phyloP scores from a whole-genome alignment of 352 stramenopile genomes.

The Globisporangium spiculum region DNA sequence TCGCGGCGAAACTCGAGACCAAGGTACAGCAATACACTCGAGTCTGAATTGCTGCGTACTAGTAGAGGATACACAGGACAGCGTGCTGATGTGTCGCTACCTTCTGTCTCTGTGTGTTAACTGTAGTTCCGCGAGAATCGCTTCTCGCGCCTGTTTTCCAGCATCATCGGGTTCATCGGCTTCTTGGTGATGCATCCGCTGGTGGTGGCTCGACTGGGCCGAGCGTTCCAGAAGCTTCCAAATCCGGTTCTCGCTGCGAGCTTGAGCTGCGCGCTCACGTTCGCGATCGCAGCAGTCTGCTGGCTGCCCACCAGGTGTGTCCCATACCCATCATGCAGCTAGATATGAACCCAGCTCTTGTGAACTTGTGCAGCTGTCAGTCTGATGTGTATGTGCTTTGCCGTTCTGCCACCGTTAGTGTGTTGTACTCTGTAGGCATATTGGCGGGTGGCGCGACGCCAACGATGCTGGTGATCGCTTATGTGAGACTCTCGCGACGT shows the following conservation, averaged over 20 bases:
- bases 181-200: constrained; percentile 58
- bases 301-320: constrained; percentile 57
- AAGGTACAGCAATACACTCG: constrained; percentile 29
- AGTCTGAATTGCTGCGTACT: neutral
- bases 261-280: constrained; percentile 48
- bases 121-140: constrained; percentile 54
- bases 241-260: constrained; percentile 43
- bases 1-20: constrained; percentile 37
- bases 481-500: constrained; percentile 19
- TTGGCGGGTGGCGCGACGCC: constrained; percentile 30
- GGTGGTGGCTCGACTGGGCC: constrained; percentile 26
- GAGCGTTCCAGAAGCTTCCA: constrained; percentile 31
- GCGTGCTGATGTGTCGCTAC: neutral
- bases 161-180: constrained; percentile 61
- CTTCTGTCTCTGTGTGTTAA: neutral
- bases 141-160: constrained; percentile 62
- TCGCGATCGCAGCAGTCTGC: constrained; percentile 37
- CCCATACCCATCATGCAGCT: neutral
- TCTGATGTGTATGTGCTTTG: neutral
- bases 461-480: constrained; percentile 25
- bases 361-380: neutral
- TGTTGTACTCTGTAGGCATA: constrained; percentile 45
- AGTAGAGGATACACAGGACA: neutral
- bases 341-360: neutral
- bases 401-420: constrained; percentile 23